phyloP scores from a whole-genome alignment of 208 protist species.

The Leishmania amazonensis region DNA sequence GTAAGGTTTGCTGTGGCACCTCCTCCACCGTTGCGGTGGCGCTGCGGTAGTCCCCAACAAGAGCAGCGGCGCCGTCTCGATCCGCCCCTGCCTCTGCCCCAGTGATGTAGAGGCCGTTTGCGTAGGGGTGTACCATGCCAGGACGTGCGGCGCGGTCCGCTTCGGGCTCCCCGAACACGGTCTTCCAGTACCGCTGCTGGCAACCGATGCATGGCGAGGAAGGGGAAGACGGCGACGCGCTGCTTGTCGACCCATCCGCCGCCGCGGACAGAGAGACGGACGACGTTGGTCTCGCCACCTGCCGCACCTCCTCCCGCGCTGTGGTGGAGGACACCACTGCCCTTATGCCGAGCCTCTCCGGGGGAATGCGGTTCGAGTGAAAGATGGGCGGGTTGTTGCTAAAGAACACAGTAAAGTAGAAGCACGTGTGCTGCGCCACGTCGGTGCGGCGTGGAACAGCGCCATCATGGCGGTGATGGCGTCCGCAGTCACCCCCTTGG shows the following conservation, averaged over 20 bases:
- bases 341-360: conserved; percentile 16
- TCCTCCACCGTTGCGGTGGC: conserved; percentile 39
- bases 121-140: not conserved
- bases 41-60: conserved; percentile 47
- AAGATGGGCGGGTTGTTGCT: conserved; percentile 76
- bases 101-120: not conserved
- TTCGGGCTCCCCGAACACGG: conserved; percentile 12
- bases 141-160: not conserved
- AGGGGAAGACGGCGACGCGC: not conserved
- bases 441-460: not conserved
- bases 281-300: not conserved
- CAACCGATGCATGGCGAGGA: conserved; percentile 10
- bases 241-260: not conserved
- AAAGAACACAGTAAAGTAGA: conserved; percentile 82
- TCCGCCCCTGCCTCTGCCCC: not conserved
- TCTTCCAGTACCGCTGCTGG: conserved; percentile 19
- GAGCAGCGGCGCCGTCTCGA: not conserved
- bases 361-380: conserved; percentile 69
- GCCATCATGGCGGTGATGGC: not conserved
- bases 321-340: not conserved
- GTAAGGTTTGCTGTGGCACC: conserved; percentile 75
- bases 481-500: not conserved
- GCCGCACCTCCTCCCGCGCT: not conserved
- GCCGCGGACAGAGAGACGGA: not conserved
- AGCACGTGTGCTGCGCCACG: conserved; percentile 28